phyloP scores from a whole-genome alignment of 2,329 filamentous ascomycete genomes.

The Colletotrichum caudatum region DNA sequence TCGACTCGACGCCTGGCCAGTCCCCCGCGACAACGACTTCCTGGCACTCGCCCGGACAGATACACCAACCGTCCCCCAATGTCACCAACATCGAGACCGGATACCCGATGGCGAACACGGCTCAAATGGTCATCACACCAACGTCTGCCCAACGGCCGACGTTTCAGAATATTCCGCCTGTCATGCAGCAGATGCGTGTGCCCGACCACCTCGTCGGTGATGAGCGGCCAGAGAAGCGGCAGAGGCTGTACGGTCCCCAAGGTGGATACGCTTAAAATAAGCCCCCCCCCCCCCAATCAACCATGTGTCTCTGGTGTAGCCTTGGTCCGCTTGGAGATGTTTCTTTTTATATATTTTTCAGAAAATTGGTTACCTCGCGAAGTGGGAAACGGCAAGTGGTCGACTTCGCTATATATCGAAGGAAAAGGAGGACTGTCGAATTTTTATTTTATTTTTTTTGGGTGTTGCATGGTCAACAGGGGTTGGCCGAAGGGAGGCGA shows the following conservation, averaged over 20 bases:
- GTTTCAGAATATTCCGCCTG: conserved; percentile 56
- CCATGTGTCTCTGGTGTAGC: no score
- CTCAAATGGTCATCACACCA: conserved; percentile 53
- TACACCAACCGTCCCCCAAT: conserved; percentile 63
- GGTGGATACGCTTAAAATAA: conserved; percentile 54
- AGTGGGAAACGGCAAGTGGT: not conserved
- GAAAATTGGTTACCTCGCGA: not conserved
- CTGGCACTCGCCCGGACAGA: conserved; percentile 65
- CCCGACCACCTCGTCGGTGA: conserved; percentile 51
- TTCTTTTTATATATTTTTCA: not conserved
- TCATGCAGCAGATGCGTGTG: conserved; percentile 48
- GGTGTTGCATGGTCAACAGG: not conserved
- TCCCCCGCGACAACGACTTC: conserved; percentile 61
- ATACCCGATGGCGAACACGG: conserved; percentile 60
- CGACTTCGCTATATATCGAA: not conserved
- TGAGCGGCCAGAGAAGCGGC: conserved; percentile 64
- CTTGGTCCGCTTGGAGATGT: not conserved
- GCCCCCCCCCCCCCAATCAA: no score
- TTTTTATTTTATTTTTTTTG: not conserved
- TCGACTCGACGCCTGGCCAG: conserved; percentile 65
- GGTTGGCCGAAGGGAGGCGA: conserved; percentile 22
- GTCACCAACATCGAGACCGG: conserved; percentile 56
- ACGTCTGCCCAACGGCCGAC: conserved; percentile 46
- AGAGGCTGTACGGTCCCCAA: conserved; percentile 61
- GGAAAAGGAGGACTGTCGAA: conserved; percentile 7